Evolutionary conservation across 164 flowering plant genomes (phyloP), one percentile per base, ranked within the genome.

Genomic region (Magnolia sinica): DNA sequence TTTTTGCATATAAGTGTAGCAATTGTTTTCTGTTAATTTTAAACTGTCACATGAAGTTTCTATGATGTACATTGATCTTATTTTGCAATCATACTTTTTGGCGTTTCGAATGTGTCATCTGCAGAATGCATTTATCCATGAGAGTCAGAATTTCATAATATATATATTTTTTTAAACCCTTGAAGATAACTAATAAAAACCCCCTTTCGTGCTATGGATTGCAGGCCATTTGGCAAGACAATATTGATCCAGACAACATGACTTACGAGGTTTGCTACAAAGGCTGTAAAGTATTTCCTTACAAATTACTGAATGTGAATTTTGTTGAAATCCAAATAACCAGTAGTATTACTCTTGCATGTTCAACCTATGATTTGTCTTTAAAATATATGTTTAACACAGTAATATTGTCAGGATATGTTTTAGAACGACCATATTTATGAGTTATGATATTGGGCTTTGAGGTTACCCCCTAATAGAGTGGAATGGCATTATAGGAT

Each of bases 181-280:
- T 37, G 45, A 37, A 37, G 45, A 37, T 37, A 37, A 37, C 45
- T 37, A 37, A 10, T 59, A 4, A 59, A 13, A 10, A 4, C 16
- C 19, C 64, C 27, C 24, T 75, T 31, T 77, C 63, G 63, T 45
- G 76, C 58, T 71, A 58, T 75, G 22, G 18, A 63, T 45, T 86
- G 85, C 91, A 95, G 97, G 87, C 83, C 70, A 66, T 85, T 80
- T 91, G 91, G 93, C 91, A 93, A 81, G 95, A 92, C 77, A 86
- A 84, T 52, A 69, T 95, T 63, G 95, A 95, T 74, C 97, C 94
- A 68, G 98, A 95, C 80, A 86, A 85, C 82, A 95, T 95, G 98
- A 95, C 90, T 61, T 95, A 95, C 72, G 98, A 95, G 98, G 98
- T 95, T 80, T 77, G 82, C 68, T 64, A 6, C 29, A 23, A 29